A percentile compares a stretch with the other conserved stretches of the same genome.
phyloP scores from a whole-genome alignment of 805 yeast genomes.

The Metschnikowia picachoensis region DNA sequence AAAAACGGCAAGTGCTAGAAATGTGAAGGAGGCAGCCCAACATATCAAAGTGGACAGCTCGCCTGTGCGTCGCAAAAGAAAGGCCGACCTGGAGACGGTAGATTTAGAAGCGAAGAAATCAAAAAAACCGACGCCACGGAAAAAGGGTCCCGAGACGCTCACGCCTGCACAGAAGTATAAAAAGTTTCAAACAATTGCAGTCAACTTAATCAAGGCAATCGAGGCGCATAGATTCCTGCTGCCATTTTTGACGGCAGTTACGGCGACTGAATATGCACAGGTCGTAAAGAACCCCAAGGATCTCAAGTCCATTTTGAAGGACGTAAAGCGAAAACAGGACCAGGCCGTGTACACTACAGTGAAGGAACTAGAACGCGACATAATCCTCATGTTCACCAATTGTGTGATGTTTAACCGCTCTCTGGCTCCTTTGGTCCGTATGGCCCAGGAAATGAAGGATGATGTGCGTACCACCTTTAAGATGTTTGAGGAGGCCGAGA shows the following conservation, averaged over 20 bases:
- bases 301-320: slow-evolving; percentile 55
- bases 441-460: slow-evolving; percentile 67
- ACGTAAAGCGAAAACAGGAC: slow-evolving; percentile 43
- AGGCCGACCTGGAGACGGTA: background rate
- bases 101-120: background rate
- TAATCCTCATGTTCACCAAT: slow-evolving; percentile 76
- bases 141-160: background rate
- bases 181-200: slow-evolving; percentile 58
- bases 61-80: background rate
- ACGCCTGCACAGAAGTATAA: slow-evolving; percentile 26
- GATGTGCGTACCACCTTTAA: slow-evolving; percentile 57
- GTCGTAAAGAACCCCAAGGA: slow-evolving; percentile 65
- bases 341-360: slow-evolving; percentile 48
- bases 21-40: background rate
- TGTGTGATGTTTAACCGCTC: slow-evolving; percentile 77
- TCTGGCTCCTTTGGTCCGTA: slow-evolving; percentile 54
- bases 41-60: background rate
- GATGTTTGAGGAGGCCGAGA: slow-evolving; percentile 56
- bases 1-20: background rate
- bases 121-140: background rate
- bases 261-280: slow-evolving; percentile 65
- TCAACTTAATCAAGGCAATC: slow-evolving; percentile 59
- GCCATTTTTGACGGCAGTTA: slow-evolving; percentile 68
- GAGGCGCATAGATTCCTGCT: slow-evolving; percentile 71
- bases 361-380: slow-evolving; percentile 60